Evolutionary conservation across 1,284 basidiomycete species (phyloP), one percentile per base, ranked within the genome.

Genomic region (Sanghuangporus weigelae): DNA sequence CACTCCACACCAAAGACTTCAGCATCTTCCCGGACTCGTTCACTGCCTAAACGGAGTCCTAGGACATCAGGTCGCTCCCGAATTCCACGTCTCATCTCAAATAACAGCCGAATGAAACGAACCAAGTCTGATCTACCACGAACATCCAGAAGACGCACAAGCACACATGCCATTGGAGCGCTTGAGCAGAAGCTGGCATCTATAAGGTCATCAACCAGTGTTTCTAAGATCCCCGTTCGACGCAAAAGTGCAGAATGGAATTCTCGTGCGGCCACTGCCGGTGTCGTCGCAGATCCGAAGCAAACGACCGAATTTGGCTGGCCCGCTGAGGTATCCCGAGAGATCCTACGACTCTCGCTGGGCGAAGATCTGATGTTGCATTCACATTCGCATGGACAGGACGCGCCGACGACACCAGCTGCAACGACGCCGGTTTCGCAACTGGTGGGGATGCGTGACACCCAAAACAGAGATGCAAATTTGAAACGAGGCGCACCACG

Each of bases 281-380:
- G 76, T 7, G 72, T 76, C 23, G 70, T 63, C 49, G 69, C 74
- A 2, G 64, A 68, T 49, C 51, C 63, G 6, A 40, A 38, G 23
- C 36, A 59, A 36, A 36, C 63, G 11, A 69, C 69, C 54, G 74
- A 74, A 42, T 72, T 70, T 49, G 75, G 73, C 38, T 80, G 79
- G 79, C 77, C 76, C 12, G 78, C 78, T 12, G 72, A 75, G 40
- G 79, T 80, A n/a, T 78, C 77, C 7, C 73, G 75, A 5, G 78
- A 79, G 63, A 75, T 81, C 10, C 53, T 81, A 36, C 67, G 73
- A n/a, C 65, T 80, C 21, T 75, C 79, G 23, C 67, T 79, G 58
- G 68, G 69, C 26, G 65, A 68, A 57, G 59, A 60, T 39, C 11
- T 57, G 23, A 63, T 60, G 26, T 35, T 56, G 23, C 36, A 26